A percentile compares a stretch with the other conserved stretches of the same genome.
phyloP scores from a whole-genome alignment of 768 basidiomycete species.

The Asterophora parasitica region DNA sequence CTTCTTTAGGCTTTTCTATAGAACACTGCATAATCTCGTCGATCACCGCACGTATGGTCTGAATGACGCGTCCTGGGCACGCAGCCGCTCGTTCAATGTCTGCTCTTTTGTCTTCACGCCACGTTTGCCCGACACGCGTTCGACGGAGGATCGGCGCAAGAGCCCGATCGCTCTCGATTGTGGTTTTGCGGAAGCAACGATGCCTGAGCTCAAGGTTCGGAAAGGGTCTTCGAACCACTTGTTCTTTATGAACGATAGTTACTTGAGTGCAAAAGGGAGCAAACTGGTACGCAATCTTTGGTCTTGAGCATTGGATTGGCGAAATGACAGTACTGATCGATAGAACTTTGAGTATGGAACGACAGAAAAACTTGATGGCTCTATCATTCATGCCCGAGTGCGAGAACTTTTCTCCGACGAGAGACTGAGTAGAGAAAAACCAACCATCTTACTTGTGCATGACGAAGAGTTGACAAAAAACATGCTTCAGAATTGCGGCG shows the following conservation, averaged over 20 bases:
- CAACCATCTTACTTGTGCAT: constrained; percentile 45
- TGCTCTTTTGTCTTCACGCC: constrained; percentile 33
- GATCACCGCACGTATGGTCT: constrained; percentile 26
- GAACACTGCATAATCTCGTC: constrained; percentile 22
- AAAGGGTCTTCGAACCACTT: constrained; percentile 22
- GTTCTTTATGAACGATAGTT: constrained; percentile 12
- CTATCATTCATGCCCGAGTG: constrained; percentile 16
- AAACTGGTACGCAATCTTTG: constrained; percentile 6
- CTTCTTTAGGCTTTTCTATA: constrained; percentile 25
- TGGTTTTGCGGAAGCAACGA: constrained; percentile 36
- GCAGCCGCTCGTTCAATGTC: constrained; percentile 23
- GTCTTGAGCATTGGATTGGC: neutral
- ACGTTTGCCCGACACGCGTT: constrained; percentile 30
- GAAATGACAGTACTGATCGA: neutral
- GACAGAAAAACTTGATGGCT: constrained; percentile 16
- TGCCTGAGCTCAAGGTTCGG: constrained; percentile 16
- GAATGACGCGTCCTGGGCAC: constrained; percentile 27
- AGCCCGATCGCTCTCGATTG: constrained; percentile 31
- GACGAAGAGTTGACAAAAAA: constrained; percentile 33
- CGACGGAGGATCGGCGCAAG: constrained; percentile 21
- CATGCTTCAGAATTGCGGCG: constrained; percentile 35
- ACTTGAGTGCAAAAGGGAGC: constrained; percentile 11
- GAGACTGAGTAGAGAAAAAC: constrained; percentile 12
- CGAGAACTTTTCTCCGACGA: constrained; percentile 20
- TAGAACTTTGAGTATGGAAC: constrained; percentile 28